Percentiles rank a stretch among this genome's conserved stretches.
These are phyloP conservation scores for Lagenidium giganteum DNA, from an alignment of 352 stramenopile species.

Conservation along the genomic window DNA sequence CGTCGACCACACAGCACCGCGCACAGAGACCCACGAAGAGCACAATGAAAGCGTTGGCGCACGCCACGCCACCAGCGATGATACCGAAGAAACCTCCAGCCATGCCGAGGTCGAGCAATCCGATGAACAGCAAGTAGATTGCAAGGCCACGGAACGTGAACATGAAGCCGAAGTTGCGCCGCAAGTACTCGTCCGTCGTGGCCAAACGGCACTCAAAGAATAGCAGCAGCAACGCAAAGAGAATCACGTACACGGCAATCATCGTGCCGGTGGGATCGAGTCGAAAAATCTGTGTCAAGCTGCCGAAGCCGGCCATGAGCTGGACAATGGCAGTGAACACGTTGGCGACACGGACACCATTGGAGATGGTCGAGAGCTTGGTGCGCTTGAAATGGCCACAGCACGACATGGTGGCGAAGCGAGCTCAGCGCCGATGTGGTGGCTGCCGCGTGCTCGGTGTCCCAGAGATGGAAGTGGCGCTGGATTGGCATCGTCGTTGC, in stretches of 20 bases:
- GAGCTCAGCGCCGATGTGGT: too few relatives aligned
- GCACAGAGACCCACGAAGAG: constrained; percentile 25
- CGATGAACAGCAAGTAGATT: constrained; percentile 49
- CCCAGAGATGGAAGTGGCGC: too few relatives aligned
- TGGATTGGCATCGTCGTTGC: too few relatives aligned
- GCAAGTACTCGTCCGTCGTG: constrained; percentile 35
- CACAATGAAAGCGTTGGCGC: constrained; percentile 34
- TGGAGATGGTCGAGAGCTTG: too few relatives aligned
- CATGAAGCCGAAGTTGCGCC: constrained; percentile 55
- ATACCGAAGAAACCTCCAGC: constrained; percentile 29
- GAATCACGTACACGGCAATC: constrained; percentile 42
- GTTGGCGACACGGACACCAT: constrained; percentile 38
- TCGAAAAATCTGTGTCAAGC: constrained; percentile 29
- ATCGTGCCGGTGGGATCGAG: constrained; percentile 34
- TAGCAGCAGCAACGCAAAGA: constrained; percentile 42
- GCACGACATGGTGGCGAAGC: too few relatives aligned
- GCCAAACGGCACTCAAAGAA: constrained; percentile 49
- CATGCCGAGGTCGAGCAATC: constrained; percentile 55
- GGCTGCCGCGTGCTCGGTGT: too few relatives aligned
- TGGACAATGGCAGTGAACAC: constrained; percentile 35
- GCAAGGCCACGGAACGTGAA: constrained; percentile 49
- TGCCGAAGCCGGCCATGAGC: constrained; percentile 32
- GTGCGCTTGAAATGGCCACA: too few relatives aligned
- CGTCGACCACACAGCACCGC: constrained; percentile 10
- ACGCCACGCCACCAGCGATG: constrained; percentile 27